These are phyloP conservation scores for Fusarium euwallaceae DNA, from an alignment of 2,329 filamentous ascomycete species.

Conservation along the genomic window DNA sequence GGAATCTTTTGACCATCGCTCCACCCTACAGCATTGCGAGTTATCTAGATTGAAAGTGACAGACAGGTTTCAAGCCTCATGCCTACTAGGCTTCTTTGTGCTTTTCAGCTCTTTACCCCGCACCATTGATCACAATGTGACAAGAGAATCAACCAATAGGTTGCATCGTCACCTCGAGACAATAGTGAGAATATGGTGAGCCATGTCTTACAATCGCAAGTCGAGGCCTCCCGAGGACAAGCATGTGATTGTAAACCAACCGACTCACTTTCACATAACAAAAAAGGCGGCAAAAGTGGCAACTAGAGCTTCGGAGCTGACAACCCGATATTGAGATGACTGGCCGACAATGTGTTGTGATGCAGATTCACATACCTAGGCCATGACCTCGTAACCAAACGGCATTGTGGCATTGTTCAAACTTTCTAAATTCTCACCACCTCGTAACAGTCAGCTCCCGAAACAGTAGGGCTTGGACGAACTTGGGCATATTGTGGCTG, in stretches of 20 bases:
- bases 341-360: not conserved
- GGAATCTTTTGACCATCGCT: not conserved
- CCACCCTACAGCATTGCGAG: not conserved
- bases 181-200: not conserved
- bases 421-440: not conserved
- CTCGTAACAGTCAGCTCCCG: not conserved
- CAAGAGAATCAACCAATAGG: not conserved
- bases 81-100: not conserved
- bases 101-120: not conserved
- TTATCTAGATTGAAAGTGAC: not conserved
- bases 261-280: not conserved
- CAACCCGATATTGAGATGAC: not conserved
- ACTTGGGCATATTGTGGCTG: not conserved
- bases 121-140: not conserved
- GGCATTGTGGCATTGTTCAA: not conserved
- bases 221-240: not conserved
- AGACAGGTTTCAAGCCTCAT: not conserved
- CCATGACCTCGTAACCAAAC: not conserved
- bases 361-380: not conserved
- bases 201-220: not conserved
- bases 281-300: not conserved
- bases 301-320: not conserved
- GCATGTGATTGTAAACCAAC: not conserved
- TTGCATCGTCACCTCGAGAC: not conserved
- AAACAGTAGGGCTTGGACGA: not conserved